These are phyloP conservation scores for Cyanodermella asteris DNA, from an alignment of 2,329 filamentous ascomycete species.

Conservation along the genomic window DNA sequence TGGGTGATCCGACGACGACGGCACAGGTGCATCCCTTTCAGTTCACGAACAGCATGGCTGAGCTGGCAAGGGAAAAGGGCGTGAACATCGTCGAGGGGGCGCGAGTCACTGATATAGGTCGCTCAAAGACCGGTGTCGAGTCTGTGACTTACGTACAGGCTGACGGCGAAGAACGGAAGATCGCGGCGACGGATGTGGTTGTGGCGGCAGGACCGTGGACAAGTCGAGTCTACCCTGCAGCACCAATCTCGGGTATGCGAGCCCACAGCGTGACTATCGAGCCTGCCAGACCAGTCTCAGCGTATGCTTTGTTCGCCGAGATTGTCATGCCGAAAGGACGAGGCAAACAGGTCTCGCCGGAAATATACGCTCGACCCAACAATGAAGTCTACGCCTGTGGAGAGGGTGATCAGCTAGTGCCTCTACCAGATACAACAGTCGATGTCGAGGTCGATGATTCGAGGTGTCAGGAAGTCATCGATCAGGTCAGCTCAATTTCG, in stretches of 20 bases:
- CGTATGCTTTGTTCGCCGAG: conserved; percentile 48
- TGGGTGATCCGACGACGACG: conserved; percentile 62
- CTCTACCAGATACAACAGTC: conserved; percentile 55
- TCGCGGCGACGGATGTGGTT: conserved; percentile 37
- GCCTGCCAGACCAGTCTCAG: conserved; percentile 28
- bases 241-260: conserved; percentile 37
- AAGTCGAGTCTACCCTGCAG: conserved; percentile 25
- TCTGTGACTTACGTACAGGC: conserved; percentile 41
- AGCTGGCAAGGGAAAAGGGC: conserved; percentile 48
- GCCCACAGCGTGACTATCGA: conserved; percentile 41
- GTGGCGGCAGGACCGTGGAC: conserved; percentile 44
- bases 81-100: conserved; percentile 41
- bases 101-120: conserved; percentile 46
- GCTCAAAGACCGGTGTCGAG: conserved; percentile 29
- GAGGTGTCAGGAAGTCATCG: conserved; percentile 66
- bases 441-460: conserved; percentile 52
- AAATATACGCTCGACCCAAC: conserved; percentile 81
- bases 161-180: conserved; percentile 23
- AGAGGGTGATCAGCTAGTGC: conserved; percentile 55
- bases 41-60: conserved; percentile 70
- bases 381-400: conserved; percentile 87
- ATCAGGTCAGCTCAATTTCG: conserved; percentile 42
- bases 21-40: conserved; percentile 85
- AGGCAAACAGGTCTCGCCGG: conserved; percentile 51
- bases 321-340: conserved; percentile 52